Evolutionary conservation across 2,329 filamentous ascomycete species (phyloP).

Genomic region (Cryphonectria nitschkei): DNA sequence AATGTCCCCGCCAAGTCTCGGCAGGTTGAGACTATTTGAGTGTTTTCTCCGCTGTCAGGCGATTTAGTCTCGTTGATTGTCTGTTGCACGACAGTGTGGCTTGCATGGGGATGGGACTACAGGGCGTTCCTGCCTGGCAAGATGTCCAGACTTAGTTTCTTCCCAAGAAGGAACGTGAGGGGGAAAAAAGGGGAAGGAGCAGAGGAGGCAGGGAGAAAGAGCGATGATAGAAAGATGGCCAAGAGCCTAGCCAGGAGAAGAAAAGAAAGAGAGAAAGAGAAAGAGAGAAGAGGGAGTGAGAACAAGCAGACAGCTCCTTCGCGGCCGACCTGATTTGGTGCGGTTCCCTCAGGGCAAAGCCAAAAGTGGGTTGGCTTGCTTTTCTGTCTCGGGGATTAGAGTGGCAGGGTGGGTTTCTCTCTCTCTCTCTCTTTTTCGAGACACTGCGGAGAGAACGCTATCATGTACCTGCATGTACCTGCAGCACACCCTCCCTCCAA

Average conservation of each 20-base stretch:
- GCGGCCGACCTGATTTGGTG: neutral
- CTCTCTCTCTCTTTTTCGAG: neutral
- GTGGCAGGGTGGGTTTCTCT: neutral
- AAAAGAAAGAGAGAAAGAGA: neutral
- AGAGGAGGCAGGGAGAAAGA: too few species aligned
- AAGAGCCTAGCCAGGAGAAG: neutral
- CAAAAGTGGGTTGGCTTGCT: conserved; percentile 2
- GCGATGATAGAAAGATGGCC: too few species aligned
- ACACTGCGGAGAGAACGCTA: conserved; percentile 6
- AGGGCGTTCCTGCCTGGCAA: neutral
- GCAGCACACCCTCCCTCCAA: conserved; percentile 2
- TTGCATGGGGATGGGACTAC: neutral
- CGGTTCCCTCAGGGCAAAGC: neutral
- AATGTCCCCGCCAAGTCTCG: neutral
- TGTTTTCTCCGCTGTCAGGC: neutral
- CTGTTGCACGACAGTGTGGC: neutral
- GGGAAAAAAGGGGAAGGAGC: neutral
- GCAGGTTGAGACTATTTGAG: conserved; percentile 1
- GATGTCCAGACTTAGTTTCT: neutral
- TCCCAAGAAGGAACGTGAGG: neutral
- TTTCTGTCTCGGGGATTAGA: conserved; percentile 13
- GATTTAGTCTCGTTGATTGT: neutral
- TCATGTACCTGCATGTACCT: conserved; percentile 17
- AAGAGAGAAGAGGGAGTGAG: neutral
- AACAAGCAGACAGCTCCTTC: neutral